These are phyloP conservation scores for Torulaspora franciscae DNA, from an alignment of 805 yeast species.

Conservation along the genomic window DNA sequence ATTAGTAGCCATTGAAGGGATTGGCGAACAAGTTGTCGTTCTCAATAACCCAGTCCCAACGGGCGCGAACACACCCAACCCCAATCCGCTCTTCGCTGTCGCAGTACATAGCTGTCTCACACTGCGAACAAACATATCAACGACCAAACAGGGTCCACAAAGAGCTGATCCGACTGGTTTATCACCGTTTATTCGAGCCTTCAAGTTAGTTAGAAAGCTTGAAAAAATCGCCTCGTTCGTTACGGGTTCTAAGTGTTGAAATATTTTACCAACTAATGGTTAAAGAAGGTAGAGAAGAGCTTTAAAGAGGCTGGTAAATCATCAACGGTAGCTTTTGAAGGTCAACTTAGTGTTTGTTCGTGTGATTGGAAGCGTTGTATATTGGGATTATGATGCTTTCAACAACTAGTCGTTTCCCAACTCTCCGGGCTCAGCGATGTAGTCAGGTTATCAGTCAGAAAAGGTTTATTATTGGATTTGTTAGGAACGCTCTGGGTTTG, in stretches of 20 bases:
- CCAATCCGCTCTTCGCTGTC: conserved; percentile 1
- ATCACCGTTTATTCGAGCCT: background rate
- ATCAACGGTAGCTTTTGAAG: background rate
- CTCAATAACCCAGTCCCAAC: background rate
- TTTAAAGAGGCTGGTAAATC: background rate
- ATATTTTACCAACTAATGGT: background rate
- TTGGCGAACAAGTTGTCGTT: background rate
- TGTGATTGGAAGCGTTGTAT: background rate
- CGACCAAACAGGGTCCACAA: background rate
- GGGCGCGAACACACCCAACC: background rate
- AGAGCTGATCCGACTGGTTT: background rate
- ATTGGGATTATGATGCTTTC: conserved; percentile 6
- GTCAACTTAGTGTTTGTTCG: background rate
- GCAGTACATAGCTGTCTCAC: conserved; percentile 9
- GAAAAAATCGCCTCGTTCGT: conserved; percentile 2
- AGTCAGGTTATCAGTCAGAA: conserved; percentile 10
- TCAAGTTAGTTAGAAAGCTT: background rate
- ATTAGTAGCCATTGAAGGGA: background rate
- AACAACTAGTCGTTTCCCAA: conserved; percentile 4
- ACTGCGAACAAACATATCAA: conserved; percentile 12
- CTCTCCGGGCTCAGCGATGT: conserved; percentile 4
- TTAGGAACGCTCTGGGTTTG: conserved; percentile 48
- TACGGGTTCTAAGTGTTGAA: background rate
- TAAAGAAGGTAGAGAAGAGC: conserved; percentile 1
- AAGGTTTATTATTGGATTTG: conserved; percentile 37